A percentile compares a stretch with the other conserved stretches of the same genome.
Evolutionary conservation across 257 asterid genomes (phyloP).

Genomic region (Oldenlandia corymbosa): DNA sequence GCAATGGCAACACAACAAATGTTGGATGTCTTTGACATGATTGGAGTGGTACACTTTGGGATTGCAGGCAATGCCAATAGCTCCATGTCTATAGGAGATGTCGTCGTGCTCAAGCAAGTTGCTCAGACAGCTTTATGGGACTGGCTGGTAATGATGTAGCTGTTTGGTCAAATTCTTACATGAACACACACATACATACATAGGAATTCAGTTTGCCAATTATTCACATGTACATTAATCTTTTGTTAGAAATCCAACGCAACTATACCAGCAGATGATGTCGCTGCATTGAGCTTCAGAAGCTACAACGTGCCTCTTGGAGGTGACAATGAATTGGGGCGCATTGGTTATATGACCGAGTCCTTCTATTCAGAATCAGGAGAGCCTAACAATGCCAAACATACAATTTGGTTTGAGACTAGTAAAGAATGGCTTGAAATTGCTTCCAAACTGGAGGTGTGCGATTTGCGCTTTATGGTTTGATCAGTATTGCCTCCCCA

Average conservation of each 20-base stretch:
- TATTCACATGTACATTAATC: neutral
- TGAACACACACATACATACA: too few relatives aligned
- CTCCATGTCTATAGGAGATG: constrained; percentile 58
- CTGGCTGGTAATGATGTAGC: constrained; percentile 44
- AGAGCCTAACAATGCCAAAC: constrained; percentile 21
- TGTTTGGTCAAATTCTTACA: neutral
- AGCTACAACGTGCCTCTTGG: constrained; percentile 36
- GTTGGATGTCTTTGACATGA: constrained; percentile 44
- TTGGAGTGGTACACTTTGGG: constrained; percentile 56
- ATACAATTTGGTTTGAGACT: constrained; percentile 39
- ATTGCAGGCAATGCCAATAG: constrained; percentile 55
- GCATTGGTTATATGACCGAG: constrained; percentile 42
- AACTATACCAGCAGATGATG: constrained; percentile 29
- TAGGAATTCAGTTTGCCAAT: too few relatives aligned
- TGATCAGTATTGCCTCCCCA: too few relatives aligned
- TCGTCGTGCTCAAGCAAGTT: constrained; percentile 38
- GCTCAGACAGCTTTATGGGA: constrained; percentile 63
- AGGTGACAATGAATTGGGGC: constrained; percentile 43
- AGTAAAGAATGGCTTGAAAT: constrained; percentile 36
- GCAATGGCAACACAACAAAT: constrained; percentile 70
- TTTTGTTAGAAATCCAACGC: constrained; percentile 42
- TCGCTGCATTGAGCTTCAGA: constrained; percentile 34
- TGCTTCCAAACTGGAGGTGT: constrained; percentile 43
- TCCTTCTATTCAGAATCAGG: constrained; percentile 41
- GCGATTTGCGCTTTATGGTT: too few relatives aligned